phyloP scores from a whole-genome alignment of 768 basidiomycete genomes.

The Phanerochaete carnosa region DNA sequence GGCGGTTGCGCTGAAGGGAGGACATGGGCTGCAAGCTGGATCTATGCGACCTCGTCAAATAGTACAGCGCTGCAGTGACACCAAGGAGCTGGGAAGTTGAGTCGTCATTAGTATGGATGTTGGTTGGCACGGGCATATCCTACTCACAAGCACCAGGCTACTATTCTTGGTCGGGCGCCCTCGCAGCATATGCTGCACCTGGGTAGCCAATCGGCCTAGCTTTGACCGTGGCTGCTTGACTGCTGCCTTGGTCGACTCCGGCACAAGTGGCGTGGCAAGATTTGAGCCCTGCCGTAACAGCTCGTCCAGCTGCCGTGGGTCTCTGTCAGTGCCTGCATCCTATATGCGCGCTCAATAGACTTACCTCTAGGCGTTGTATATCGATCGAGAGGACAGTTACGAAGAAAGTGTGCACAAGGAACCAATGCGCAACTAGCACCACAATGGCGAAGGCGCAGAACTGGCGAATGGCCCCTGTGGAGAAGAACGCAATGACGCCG shows the following conservation, averaged over 20 bases:
- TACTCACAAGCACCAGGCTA: constrained; percentile 70
- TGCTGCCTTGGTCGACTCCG: constrained; percentile 16
- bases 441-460: constrained; percentile 94
- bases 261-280: constrained; percentile 42
- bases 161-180: constrained; percentile 75
- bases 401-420: constrained; percentile 94
- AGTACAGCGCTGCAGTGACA: constrained; percentile 72
- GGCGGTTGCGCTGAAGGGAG: constrained; percentile 18
- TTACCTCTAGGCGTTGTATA: constrained; percentile 85
- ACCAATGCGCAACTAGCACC: constrained; percentile 95
- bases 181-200: constrained; percentile 47
- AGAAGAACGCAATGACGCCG: constrained; percentile 69
- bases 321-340: constrained; percentile 7
- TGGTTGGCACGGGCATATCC: background rate
- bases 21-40: constrained; percentile 17
- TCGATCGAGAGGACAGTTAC: constrained; percentile 94
- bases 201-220: constrained; percentile 40
- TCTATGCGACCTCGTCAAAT: constrained; percentile 51
- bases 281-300: constrained; percentile 71
- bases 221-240: constrained; percentile 30
- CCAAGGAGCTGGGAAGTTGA: constrained; percentile 61
- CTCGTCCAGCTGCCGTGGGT: constrained; percentile 65
- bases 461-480: constrained; percentile 80
- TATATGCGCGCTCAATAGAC: constrained; percentile 17
- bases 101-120: background rate